These are phyloP conservation scores for Kluyveromyces lactis DNA, from an alignment of 805 yeast genomes.

Conservation along the genomic window DNA sequence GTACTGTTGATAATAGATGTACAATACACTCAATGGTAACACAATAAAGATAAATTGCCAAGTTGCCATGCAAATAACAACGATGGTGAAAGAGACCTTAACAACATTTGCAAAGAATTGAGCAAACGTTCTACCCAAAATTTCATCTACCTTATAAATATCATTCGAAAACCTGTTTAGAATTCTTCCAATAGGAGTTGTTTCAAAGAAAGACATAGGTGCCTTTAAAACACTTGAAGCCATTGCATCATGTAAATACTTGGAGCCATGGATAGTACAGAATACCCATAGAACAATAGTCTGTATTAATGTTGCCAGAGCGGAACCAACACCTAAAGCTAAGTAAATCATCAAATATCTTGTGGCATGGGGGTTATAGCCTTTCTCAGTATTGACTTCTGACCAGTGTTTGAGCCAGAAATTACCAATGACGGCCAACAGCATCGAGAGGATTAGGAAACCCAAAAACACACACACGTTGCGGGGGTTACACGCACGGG, in stretches of 20 bases:
- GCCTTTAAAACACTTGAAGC: slow-evolving; percentile 67
- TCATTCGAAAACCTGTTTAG: slow-evolving; percentile 88
- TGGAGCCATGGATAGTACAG: slow-evolving; percentile 80
- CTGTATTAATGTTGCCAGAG: slow-evolving; percentile 55
- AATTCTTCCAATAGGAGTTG: slow-evolving; percentile 91
- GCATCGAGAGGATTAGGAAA: slow-evolving; percentile 50
- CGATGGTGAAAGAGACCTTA: slow-evolving; percentile 64
- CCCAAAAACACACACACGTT: slow-evolving; percentile 52
- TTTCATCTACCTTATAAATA: slow-evolving; percentile 81
- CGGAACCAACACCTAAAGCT: slow-evolving; percentile 60
- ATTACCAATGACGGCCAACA: slow-evolving; percentile 57
- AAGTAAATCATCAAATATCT: slow-evolving; percentile 71
- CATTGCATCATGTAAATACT: slow-evolving; percentile 66
- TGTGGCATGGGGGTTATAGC: slow-evolving; percentile 64
- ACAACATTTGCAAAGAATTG: slow-evolving; percentile 55
- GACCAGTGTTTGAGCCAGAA: slow-evolving; percentile 98
- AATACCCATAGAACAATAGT: slow-evolving; percentile 65
- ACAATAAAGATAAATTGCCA: slow-evolving; percentile 76
- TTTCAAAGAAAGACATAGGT: slow-evolving; percentile 82
- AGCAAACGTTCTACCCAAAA: slow-evolving; percentile 58
- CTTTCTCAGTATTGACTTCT: slow-evolving; percentile 66
- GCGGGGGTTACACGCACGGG: slow-evolving; percentile 72
- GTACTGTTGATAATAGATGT: slow-evolving; percentile 66
- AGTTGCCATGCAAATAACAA: slow-evolving; percentile 77
- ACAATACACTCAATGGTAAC: slow-evolving; percentile 58